Percentiles rank a stretch among this genome's conserved stretches.
Conservation (phyloP, 257 asterid genomes). For the Echium plantagineum region DNA sequence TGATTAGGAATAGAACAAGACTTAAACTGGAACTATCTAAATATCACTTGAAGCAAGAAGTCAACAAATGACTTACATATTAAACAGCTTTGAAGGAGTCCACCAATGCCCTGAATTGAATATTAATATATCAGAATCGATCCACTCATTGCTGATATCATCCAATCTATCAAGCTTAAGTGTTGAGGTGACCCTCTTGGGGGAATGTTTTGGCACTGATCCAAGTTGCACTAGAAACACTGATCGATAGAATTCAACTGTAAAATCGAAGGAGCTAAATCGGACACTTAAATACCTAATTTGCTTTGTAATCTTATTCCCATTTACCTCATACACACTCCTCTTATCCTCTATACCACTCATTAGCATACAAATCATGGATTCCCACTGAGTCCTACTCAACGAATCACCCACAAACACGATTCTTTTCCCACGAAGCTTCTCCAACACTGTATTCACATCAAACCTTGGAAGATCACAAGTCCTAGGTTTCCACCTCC, state of each 20-base stretch:
- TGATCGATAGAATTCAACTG: conserved; percentile 78
- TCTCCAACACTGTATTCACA: conserved; percentile 40
- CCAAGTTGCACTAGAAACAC: conserved; percentile 78
- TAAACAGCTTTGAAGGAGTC: conserved; percentile 69
- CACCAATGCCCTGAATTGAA: conserved; percentile 97
- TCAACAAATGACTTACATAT: conserved; percentile 43
- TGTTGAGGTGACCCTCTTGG: conserved; percentile 66
- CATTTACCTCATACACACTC: conserved; percentile 69
- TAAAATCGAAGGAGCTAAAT: conserved; percentile 39
- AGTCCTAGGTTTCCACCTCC: conserved; percentile 76
- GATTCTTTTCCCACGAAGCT: conserved; percentile 67
- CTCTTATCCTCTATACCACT: conserved; percentile 58
- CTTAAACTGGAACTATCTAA: not conserved
- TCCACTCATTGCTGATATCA: conserved; percentile 64
- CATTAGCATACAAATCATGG: conserved; percentile 87
- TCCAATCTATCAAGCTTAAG: conserved; percentile 64
- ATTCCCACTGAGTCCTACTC: conserved; percentile 94
- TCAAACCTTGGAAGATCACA: conserved; percentile 65
- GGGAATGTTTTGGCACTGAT: conserved; percentile 51
- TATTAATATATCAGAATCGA: conserved; percentile 67
- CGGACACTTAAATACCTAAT: conserved; percentile 58
- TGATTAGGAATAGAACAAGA: not conserved
- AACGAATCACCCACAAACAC: conserved; percentile 92
- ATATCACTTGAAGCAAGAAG: not conserved
- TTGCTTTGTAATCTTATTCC: conserved; percentile 70